Evolutionary conservation across 2,329 filamentous ascomycete species (phyloP).

Genomic region (Fusarium sp.): DNA sequence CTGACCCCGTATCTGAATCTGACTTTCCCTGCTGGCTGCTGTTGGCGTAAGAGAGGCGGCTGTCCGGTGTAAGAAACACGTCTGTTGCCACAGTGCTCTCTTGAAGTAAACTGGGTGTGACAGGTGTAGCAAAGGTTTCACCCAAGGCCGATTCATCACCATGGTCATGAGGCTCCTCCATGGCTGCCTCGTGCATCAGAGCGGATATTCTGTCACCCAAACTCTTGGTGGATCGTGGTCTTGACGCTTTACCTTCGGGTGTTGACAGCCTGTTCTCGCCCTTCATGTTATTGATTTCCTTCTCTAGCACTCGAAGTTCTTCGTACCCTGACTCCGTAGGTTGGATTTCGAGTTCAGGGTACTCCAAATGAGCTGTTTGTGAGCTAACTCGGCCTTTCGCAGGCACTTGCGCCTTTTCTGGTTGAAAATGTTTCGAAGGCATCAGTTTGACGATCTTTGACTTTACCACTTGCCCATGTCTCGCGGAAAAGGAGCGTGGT

Average conservation of each 20-base stretch:
- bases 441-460: constrained; percentile 30
- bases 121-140: constrained; percentile 8
- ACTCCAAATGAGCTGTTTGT: constrained; percentile 29
- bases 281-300: constrained; percentile 38
- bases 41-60: constrained; percentile 25
- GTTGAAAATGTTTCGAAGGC: constrained; percentile 9
- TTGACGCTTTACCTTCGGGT: neutral
- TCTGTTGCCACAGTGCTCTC: constrained; percentile 37
- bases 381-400: neutral
- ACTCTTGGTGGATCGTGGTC: constrained; percentile 26
- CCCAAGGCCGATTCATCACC: neutral
- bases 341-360: constrained; percentile 42
- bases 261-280: neutral
- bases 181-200: constrained; percentile 29
- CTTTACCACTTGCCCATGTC: constrained; percentile 46
- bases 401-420: neutral
- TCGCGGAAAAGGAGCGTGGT: constrained; percentile 46
- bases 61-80: constrained; percentile 39
- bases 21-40: neutral
- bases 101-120: constrained; percentile 24
- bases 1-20: neutral
- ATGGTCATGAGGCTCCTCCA: constrained; percentile 13
- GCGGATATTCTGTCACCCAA: constrained; percentile 37
- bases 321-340: constrained; percentile 38
- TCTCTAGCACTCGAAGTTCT: constrained; percentile 37